Base-by-base conservation (phyloP, 371 early-diverging fungal genomes). In the Hamiltosporidium magnivora region DNA sequence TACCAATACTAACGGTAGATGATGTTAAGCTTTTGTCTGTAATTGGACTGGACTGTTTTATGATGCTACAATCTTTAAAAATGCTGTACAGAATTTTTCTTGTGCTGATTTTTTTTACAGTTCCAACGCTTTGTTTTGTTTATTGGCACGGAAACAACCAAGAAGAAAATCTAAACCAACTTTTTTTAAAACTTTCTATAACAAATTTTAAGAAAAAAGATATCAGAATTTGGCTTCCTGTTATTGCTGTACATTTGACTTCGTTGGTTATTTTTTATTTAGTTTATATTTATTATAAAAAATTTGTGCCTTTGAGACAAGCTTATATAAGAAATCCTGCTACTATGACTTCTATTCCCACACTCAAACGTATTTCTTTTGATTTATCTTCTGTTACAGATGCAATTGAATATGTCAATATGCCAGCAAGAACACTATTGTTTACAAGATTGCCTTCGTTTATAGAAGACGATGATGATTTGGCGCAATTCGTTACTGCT, bases 31-130 rank as follows among this genome's bases (percentile, higher is more conserved):
- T 82, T 1, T 68, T 82, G 0, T 55, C 71, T n/a, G 59, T 82
- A 11, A 64, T 79, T 52, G 83, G 83, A 0, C 67, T 82, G 42
- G 83, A 82, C 66, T 72, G 76, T 38, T 82, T 80, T 68, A 75
- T 82, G 77, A 74, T 82, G 54, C 62, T 79, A n/a, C 78, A 80
- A 56, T 77, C 78, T 1, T 41, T 80, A 8, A 82, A 79, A 69
- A 61, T 82, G 2, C 64, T 82, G 0, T 72, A 69, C 42, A 75
- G 73, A 54, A 77, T 79, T 43, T 74, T 75, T 59, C 52, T 70
- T 1, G 12, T 66, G 8, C 44, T 4, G 11, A 39, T 9, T 3
- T 41, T 78, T 38, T 61, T 80, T 11, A 66, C 71, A 11, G 36
- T 80, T 39, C 43, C 63, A 9, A 49, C 73, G 2, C n/a, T 72